A percentile compares a stretch with the other conserved stretches of the same genome.
Evolutionary conservation across 805 yeast species (phyloP).

Genomic region (Wickerhamomyces sydowiorum): DNA sequence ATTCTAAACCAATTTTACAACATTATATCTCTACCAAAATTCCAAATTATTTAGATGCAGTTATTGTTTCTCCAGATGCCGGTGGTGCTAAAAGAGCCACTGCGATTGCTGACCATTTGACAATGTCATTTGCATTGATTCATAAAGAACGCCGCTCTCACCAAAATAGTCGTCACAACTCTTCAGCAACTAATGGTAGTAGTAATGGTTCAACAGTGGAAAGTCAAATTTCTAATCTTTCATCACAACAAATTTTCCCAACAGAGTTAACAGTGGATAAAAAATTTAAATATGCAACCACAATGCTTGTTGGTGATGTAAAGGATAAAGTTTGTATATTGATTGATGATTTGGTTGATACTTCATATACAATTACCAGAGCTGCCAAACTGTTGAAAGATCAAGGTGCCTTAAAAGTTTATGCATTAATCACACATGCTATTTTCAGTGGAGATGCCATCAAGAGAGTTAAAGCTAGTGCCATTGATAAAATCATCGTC

Average conservation of each 20-base stretch:
- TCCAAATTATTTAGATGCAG: slow-evolving; percentile 77
- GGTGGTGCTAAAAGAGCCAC: slow-evolving; percentile 99
- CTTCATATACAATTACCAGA: slow-evolving; percentile 84
- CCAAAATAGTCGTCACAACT: slow-evolving; percentile 26
- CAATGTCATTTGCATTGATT: slow-evolving; percentile 86
- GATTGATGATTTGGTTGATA: slow-evolving; percentile 90
- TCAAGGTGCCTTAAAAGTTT: slow-evolving; percentile 84
- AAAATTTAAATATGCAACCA: slow-evolving; percentile 54
- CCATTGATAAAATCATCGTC: slow-evolving; percentile 78
- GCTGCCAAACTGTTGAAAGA: slow-evolving; percentile 91
- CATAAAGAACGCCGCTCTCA: slow-evolving; percentile 82
- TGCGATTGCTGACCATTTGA: slow-evolving; percentile 84
- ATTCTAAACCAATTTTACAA: slow-evolving; percentile 81
- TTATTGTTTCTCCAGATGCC: slow-evolving; percentile 95
- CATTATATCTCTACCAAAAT: slow-evolving; percentile 74
- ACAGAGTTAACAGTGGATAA: slow-evolving; percentile 12
- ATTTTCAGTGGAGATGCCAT: slow-evolving; percentile 90
- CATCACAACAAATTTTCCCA: slow-evolving; percentile 14
- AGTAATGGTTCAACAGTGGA: background rate
- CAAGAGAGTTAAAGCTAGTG: slow-evolving; percentile 56
- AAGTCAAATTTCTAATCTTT: slow-evolving; percentile 4
- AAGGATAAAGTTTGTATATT: slow-evolving; percentile 80
- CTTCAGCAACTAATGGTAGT: slow-evolving; percentile 16
- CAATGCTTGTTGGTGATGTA: slow-evolving; percentile 96
- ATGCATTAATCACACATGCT: slow-evolving; percentile 89